Percentiles rank a stretch among this genome's conserved stretches.
Conservation (phyloP, 225 moss, liverwort and hornwort species). For the Ulota crispa region DNA sequence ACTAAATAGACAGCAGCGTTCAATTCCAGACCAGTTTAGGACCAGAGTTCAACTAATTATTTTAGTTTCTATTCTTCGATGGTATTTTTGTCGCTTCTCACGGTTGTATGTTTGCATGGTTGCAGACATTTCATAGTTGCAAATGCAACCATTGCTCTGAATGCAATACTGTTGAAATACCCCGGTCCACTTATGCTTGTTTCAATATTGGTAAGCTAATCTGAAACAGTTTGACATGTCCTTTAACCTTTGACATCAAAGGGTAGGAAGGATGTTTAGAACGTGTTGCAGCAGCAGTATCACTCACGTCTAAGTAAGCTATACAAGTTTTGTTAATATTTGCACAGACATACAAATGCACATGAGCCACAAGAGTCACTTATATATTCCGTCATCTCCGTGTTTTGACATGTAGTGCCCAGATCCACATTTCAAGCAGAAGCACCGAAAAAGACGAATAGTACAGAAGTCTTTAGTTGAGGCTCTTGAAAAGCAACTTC, state of each 20-base stretch:
- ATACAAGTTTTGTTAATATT: not conserved
- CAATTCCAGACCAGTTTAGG: not conserved
- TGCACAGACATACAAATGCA: not conserved
- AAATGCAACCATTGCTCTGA: slow-evolving; percentile 75
- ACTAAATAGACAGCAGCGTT: not conserved
- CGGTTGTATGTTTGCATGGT: slow-evolving; percentile 32
- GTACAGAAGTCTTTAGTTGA: slow-evolving; percentile 76
- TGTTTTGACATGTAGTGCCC: slow-evolving; percentile 51
- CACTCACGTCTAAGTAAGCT: not conserved
- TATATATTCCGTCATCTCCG: not conserved
- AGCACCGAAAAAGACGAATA: slow-evolving; percentile 75
- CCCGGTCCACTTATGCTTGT: slow-evolving; percentile 67
- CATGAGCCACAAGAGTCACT: not conserved
- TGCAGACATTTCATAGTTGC: slow-evolving; percentile 69
- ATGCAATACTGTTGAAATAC: slow-evolving; percentile 61
- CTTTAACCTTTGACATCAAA: not conserved
- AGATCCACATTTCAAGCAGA: slow-evolving; percentile 85
- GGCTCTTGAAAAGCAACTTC: slow-evolving; percentile 51
- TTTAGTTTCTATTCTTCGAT: not conserved
- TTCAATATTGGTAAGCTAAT: slow-evolving; percentile 54
- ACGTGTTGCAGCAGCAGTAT: not conserved
- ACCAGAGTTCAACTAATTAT: not conserved
- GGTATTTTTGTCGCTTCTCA: not conserved
- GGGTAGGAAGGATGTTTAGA: not conserved
- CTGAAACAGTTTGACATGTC: not conserved